These are phyloP conservation scores for Ceratocystiopsis minuta DNA, from an alignment of 2,329 filamentous ascomycete genomes.

Conservation along the genomic window DNA sequence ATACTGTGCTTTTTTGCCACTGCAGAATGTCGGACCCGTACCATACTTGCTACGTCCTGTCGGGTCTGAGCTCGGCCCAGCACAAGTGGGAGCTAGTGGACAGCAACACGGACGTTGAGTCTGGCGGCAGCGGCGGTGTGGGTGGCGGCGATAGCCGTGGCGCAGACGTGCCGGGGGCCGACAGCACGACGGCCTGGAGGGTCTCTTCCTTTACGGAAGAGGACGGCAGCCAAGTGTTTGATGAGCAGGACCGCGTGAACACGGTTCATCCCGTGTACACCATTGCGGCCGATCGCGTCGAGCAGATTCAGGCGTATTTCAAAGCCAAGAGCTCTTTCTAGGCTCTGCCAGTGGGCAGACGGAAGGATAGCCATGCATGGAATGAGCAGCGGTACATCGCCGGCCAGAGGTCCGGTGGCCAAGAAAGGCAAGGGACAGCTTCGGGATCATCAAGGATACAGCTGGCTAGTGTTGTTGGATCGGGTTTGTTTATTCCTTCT, in stretches of 20 bases:
- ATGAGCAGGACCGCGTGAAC: slow-evolving; percentile 49
- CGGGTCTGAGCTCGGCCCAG: slow-evolving; percentile 68
- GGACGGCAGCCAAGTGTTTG: slow-evolving; percentile 44
- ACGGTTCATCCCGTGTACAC: slow-evolving; percentile 72
- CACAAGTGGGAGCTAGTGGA: slow-evolving; percentile 37
- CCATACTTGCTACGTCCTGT: slow-evolving; percentile 82
- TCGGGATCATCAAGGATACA: no score
- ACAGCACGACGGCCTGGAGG: slow-evolving; percentile 18
- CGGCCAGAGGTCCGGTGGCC: no score
- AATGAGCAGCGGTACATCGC: no score
- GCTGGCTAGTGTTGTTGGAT: no score
- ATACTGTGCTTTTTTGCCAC: not conserved
- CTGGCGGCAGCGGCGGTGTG: no score
- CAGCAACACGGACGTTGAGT: slow-evolving; percentile 10
- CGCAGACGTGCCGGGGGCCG: slow-evolving; percentile 1
- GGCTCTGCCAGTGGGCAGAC: no score
- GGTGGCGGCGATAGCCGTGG: slow-evolving; percentile 8
- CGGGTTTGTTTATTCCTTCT: no score
- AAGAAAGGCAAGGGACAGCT: no score
- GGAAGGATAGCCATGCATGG: no score
- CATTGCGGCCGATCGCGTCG: slow-evolving; percentile 53
- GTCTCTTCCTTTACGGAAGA: slow-evolving; percentile 28
- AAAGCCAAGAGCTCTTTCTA: no score
- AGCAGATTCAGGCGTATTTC: slow-evolving; percentile 48
- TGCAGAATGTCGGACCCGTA: slow-evolving; percentile 64